These are phyloP conservation scores for Tricholoma furcatifolium DNA, from an alignment of 768 basidiomycete genomes.

Conservation along the genomic window DNA sequence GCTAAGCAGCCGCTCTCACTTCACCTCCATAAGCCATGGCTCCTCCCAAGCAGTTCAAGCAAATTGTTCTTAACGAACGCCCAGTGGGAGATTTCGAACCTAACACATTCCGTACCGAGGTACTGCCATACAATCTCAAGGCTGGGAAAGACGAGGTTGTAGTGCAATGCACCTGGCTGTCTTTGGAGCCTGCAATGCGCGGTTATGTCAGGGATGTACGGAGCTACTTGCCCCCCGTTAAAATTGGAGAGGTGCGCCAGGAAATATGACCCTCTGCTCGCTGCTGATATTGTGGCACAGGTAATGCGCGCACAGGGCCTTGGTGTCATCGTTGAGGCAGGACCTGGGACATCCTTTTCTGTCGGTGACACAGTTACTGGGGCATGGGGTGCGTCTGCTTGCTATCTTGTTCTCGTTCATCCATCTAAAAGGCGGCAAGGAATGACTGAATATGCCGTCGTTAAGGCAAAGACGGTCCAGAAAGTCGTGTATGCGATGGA, in stretches of 20 bases:
- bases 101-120: conserved; percentile 69
- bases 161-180: conserved; percentile 77
- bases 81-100: conserved; percentile 68
- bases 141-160: conserved; percentile 56
- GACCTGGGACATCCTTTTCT: conserved; percentile 50
- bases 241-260: conserved; percentile 57
- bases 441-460: conserved; percentile 74
- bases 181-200: conserved; percentile 88
- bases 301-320: conserved; percentile 75
- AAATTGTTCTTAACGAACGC: conserved; percentile 74
- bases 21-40: conserved; percentile 5
- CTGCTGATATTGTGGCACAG: conserved; percentile 19
- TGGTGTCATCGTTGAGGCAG: conserved; percentile 62
- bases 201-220: conserved; percentile 74
- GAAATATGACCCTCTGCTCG: neutral
- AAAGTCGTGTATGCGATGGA: conserved; percentile 52
- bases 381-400: conserved; percentile 46
- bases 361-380: conserved; percentile 73
- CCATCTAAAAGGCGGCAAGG: conserved; percentile 37
- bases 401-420: neutral
- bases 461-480: conserved; percentile 49
- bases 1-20: neutral
- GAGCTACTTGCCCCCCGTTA: conserved; percentile 68
- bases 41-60: conserved; percentile 43
- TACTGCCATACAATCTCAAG: conserved; percentile 50